A percentile compares a stretch with the other conserved stretches of the same genome.
Evolutionary conservation across 2,329 filamentous ascomycete species (phyloP).

Genomic region (Sporothrix schenckii): DNA sequence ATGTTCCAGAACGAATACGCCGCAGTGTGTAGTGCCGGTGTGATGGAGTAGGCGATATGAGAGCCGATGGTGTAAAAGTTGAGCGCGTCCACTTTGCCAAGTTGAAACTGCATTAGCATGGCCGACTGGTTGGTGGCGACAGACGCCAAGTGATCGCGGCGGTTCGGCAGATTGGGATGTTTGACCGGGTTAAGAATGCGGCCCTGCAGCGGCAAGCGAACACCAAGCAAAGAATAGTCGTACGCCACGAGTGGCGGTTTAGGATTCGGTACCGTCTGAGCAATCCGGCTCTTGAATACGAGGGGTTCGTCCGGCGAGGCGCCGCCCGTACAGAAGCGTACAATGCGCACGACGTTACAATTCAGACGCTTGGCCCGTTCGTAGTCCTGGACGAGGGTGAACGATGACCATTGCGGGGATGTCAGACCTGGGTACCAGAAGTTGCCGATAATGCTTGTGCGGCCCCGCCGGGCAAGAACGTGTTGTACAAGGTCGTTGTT

Average conservation of each 20-base stretch:
- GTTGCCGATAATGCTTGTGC: conserved; percentile 64
- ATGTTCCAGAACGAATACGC: conserved; percentile 68
- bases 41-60: conserved; percentile 69
- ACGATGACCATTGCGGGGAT: conserved; percentile 58
- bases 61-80: conserved; percentile 70
- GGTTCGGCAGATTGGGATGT: conserved; percentile 49
- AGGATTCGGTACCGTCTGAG: conserved; percentile 48
- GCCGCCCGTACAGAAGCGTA: conserved; percentile 60
- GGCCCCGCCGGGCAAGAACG: conserved; percentile 57
- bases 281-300: conserved; percentile 54
- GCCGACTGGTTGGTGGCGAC: conserved; percentile 60
- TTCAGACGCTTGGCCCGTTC: conserved; percentile 57
- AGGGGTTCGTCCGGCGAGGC: conserved; percentile 55
- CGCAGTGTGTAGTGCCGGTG: conserved; percentile 71
- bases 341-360: conserved; percentile 65
- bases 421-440: conserved; percentile 53
- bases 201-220: conserved; percentile 47
- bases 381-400: conserved; percentile 57
- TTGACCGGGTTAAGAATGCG: conserved; percentile 59
- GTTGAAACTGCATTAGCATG: conserved; percentile 62
- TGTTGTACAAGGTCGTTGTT: conserved; percentile 53
- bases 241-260: conserved; percentile 55
- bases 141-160: conserved; percentile 50
- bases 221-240: conserved; percentile 52
- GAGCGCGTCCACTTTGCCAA: conserved; percentile 65